phyloP scores from a whole-genome alignment of 2,329 filamentous ascomycete genomes.

The Clonostachys rosea region DNA sequence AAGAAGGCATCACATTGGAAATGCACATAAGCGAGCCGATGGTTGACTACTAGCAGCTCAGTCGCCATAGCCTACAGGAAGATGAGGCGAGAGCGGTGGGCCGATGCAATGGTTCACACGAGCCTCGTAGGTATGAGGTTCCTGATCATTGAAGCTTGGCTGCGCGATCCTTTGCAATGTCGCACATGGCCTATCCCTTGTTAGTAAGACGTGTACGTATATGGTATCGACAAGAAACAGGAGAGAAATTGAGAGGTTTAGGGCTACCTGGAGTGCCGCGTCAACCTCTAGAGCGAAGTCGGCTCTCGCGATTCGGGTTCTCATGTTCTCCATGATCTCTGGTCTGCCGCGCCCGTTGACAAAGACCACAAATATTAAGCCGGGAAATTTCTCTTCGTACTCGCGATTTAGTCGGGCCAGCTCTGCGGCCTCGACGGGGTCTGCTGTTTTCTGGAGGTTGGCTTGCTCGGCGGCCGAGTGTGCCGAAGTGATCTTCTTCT shows the following conservation, averaged over 20 bases:
- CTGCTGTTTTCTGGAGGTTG: conserved; percentile 46
- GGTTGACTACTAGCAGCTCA: too few relatives aligned
- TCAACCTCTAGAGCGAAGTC: conserved; percentile 64
- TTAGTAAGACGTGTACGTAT: not conserved
- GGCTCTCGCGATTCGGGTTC: conserved; percentile 62
- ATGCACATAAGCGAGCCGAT: too few relatives aligned
- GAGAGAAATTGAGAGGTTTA: not conserved
- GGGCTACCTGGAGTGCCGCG: conserved; percentile 66
- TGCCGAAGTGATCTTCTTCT: conserved; percentile 75
- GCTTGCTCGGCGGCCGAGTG: conserved; percentile 81
- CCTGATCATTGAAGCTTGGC: conserved; percentile 43
- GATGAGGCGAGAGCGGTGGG: too few relatives aligned
- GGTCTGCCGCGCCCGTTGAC: conserved; percentile 75
- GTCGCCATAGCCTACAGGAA: too few relatives aligned
- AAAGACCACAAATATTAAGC: conserved; percentile 85
- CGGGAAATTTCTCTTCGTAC: conserved; percentile 79
- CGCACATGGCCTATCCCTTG: conserved; percentile 73
- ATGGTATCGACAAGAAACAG: not conserved
- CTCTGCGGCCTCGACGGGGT: conserved; percentile 45
- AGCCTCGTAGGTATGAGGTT: too few relatives aligned
- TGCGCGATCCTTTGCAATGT: conserved; percentile 80
- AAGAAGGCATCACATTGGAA: too few relatives aligned
- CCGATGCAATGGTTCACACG: too few relatives aligned
- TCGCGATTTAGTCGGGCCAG: conserved; percentile 64
- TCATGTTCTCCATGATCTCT: conserved; percentile 81